These are phyloP conservation scores for Crithidia fasciculata DNA, from an alignment of 208 protist species.

Conservation along the genomic window DNA sequence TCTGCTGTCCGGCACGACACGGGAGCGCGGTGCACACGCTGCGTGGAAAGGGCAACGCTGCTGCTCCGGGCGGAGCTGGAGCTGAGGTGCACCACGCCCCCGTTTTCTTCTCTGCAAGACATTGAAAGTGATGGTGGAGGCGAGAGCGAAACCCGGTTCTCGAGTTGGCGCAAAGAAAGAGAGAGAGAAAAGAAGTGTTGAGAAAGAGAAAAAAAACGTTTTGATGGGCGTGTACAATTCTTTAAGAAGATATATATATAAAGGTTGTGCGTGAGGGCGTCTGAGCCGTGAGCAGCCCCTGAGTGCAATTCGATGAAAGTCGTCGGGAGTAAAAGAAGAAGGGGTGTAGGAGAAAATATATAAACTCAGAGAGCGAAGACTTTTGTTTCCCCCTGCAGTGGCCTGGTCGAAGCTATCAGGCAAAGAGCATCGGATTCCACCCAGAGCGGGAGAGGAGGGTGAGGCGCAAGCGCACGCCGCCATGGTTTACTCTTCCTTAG, in stretches of 20 bases:
- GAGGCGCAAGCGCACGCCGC: too few species aligned
- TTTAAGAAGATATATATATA: too few species aligned
- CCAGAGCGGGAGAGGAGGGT: too few species aligned
- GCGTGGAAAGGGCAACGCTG: background rate
- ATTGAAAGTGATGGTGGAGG: background rate
- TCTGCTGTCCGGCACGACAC: constrained; percentile 28
- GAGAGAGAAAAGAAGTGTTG: too few species aligned
- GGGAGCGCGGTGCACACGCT: background rate
- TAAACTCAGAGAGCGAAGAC: background rate
- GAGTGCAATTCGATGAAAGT: too few species aligned
- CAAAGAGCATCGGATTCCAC: too few species aligned
- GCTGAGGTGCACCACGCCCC: constrained; percentile 4
- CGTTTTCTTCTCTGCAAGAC: background rate
- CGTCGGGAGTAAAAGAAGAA: too few species aligned
- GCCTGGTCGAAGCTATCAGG: too few species aligned
- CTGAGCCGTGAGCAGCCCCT: too few species aligned
- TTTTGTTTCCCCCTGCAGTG: background rate
- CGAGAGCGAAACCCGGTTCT: background rate
- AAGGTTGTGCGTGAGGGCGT: too few species aligned
- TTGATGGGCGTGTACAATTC: background rate
- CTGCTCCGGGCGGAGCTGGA: background rate
- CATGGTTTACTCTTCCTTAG: too few species aligned
- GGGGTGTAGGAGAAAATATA: background rate
- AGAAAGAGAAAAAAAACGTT: background rate
- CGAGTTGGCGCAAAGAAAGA: background rate